Evolutionary conservation across 768 basidiomycete genomes (phyloP).

Genomic region (Mycena sanguinolenta): DNA sequence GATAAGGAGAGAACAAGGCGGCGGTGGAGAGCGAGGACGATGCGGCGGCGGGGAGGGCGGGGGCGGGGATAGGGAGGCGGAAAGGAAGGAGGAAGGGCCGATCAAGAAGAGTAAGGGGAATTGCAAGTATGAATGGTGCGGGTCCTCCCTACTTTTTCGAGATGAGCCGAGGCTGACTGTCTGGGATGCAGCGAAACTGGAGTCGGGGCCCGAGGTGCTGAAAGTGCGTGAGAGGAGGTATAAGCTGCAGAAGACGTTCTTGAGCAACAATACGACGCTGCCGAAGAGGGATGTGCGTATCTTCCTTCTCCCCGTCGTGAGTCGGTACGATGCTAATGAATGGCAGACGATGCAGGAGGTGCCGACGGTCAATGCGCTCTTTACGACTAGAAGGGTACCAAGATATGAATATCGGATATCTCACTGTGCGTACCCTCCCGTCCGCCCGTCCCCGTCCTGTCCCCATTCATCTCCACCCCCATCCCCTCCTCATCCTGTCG

Average conservation of each 20-base stretch:
- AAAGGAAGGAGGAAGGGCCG: slow-evolving; percentile 60
- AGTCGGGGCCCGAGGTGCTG: too few relatives aligned
- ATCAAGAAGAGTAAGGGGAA: slow-evolving; percentile 70
- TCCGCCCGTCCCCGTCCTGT: not conserved
- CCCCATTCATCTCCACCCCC: not conserved
- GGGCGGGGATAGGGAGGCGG: slow-evolving; percentile 57
- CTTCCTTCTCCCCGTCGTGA: too few relatives aligned
- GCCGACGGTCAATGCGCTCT: slow-evolving; percentile 41
- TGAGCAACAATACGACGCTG: slow-evolving; percentile 71
- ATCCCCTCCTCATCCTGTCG: not conserved
- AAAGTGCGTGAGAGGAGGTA: slow-evolving; percentile 77
- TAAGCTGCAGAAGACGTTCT: slow-evolving; percentile 88
- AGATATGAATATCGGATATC: slow-evolving; percentile 81
- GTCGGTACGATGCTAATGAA: not conserved
- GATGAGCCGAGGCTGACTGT: too few relatives aligned
- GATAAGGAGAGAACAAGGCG: slow-evolving; percentile 60
- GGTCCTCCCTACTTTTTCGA: too few relatives aligned
- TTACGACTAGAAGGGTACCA: slow-evolving; percentile 69
- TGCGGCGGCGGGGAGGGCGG: slow-evolving; percentile 59
- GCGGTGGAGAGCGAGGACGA: slow-evolving; percentile 64
- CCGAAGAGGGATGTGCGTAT: slow-evolving; percentile 75
- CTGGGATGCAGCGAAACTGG: too few relatives aligned
- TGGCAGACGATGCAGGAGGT: slow-evolving; percentile 69
- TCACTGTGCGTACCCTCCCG: slow-evolving; percentile 53
- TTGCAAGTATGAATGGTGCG: too few relatives aligned